These are phyloP conservation scores for Aspergillus unguis DNA, from an alignment of 2,329 filamentous ascomycete genomes.

Conservation along the genomic window DNA sequence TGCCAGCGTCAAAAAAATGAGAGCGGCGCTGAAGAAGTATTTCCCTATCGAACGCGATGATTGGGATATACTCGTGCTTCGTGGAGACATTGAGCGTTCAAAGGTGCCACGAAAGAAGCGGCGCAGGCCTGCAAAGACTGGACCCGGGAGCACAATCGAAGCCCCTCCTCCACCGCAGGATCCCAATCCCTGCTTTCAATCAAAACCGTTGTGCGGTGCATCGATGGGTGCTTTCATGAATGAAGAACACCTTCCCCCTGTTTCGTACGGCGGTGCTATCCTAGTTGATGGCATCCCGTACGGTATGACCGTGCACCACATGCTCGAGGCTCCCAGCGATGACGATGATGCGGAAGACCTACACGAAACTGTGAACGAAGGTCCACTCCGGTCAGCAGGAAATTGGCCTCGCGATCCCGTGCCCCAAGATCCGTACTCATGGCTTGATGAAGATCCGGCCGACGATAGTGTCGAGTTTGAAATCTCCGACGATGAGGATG, in stretches of 20 bases:
- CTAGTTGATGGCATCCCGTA: constrained; percentile 79
- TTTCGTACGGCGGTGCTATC: constrained; percentile 85
- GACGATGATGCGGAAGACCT: constrained; percentile 47
- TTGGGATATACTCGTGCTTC: constrained; percentile 60
- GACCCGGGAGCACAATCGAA: constrained; percentile 24
- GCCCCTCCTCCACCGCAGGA: constrained; percentile 29
- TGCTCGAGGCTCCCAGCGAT: constrained; percentile 69
- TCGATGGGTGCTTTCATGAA: constrained; percentile 90
- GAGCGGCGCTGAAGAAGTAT: constrained; percentile 55
- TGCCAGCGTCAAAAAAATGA: constrained; percentile 56
- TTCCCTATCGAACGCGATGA: constrained; percentile 55
- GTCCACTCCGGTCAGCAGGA: constrained; percentile 47
- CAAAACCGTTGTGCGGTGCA: constrained; percentile 75
- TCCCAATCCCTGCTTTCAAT: constrained; percentile 72
- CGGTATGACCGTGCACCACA: constrained; percentile 95
- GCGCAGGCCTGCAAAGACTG: constrained; percentile 35
- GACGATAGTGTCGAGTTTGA: constrained; percentile 46
- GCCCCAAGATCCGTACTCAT: constrained; percentile 30
- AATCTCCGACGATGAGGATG: constrained; percentile 54
- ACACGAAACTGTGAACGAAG: constrained; percentile 29
- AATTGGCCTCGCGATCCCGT: constrained; percentile 29
- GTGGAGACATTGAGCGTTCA: constrained; percentile 56
- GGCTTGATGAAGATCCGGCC: constrained; percentile 37
- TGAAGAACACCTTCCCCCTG: constrained; percentile 80
- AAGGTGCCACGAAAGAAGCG: constrained; percentile 48